Evolutionary conservation across 257 asterid genomes (phyloP), one percentile per base, ranked within the genome.

Genomic region (Forsythia suspensa): DNA sequence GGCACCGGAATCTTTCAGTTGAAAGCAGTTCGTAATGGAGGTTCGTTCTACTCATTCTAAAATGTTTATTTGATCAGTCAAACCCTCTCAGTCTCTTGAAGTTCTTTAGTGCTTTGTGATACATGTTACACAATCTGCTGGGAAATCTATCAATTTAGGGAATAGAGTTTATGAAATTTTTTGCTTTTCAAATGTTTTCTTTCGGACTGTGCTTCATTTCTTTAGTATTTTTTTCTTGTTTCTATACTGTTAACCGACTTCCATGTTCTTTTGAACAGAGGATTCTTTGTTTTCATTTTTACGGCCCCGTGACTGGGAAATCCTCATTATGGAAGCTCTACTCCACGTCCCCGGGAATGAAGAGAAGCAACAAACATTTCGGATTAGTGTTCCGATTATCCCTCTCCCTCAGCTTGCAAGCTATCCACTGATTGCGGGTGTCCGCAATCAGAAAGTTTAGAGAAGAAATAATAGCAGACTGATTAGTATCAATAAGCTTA

Each of bases 1-100:
- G 99, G 97, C 90, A 84, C 93, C 37, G 99, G 94, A 69, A 94
- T 92, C 76, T 87, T 94, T 81, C 99, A 89, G 90, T 84, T 95
- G 77, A 95, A 93, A 89, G 99, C 99, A 59, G 92, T 93, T 80
- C 92, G 97, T n/a, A 83, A 80, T 78, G 94, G 93, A 92, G 97
- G 99, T 93, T 68, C 2, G 82, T 66, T 57, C 68, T 39, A 8
- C 55, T 78, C 75, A 20, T 63, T 52, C 9, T 8, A 21, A 48
- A 57, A 39, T 39, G 36, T 39, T 51, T n/a, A 57, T 65, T 29
- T 40, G 46, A 11, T 43, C 41, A 18, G 21, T 15, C 73, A 21
- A 8, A n/a, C 37, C 18, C 37, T 59, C 37, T 78, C 15, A 61
- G 20, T 42, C 73, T 68, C 61, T 36, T 37, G 55, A 40, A 75